These are phyloP conservation scores for Tardiomyces blankii DNA, from an alignment of 1,139 yeast genomes.

Conservation along the genomic window DNA sequence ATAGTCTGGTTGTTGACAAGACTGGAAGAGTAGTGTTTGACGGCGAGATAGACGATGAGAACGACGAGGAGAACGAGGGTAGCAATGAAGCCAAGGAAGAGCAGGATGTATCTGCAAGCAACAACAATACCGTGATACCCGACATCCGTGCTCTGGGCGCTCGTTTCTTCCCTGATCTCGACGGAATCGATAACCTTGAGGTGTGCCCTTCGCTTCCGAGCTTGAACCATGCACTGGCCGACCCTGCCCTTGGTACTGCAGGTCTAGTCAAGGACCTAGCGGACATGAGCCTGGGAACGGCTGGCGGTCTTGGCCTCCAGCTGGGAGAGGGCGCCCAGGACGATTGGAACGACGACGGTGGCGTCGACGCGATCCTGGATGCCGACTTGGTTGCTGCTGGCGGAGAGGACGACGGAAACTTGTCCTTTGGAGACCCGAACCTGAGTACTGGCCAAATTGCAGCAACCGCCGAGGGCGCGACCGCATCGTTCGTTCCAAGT, in stretches of 20 bases:
- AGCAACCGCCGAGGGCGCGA: constrained; percentile 4
- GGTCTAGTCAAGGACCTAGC: constrained; percentile 8
- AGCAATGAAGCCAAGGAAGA: constrained; percentile 8
- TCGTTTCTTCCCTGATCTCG: constrained; percentile 4
- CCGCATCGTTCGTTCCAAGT: not conserved
- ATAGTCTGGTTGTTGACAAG: constrained; percentile 50
- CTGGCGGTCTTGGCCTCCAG: constrained; percentile 11
- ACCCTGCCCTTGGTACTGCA: constrained; percentile 23
- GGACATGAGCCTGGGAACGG: constrained; percentile 11
- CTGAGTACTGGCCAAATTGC: not conserved
- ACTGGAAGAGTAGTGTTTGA: constrained; percentile 58
- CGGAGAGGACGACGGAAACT: not conserved
- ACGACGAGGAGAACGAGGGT: constrained; percentile 10
- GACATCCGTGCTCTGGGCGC: not conserved
- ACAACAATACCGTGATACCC: not conserved
- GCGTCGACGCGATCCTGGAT: not conserved
- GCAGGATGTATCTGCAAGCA: not conserved
- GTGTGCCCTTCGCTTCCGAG: constrained; percentile 57
- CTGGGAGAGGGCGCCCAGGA: constrained; percentile 6
- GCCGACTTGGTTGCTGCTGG: not conserved
- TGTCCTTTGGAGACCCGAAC: not conserved
- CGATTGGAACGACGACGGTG: constrained; percentile 11
- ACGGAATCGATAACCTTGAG: constrained; percentile 29
- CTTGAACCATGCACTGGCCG: constrained; percentile 46
- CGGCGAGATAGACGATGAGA: constrained; percentile 22